Evolutionary conservation across 1,284 basidiomycete genomes (phyloP), one percentile per base, ranked within the genome.

Genomic region (Apiotrichum veenhuisii): DNA sequence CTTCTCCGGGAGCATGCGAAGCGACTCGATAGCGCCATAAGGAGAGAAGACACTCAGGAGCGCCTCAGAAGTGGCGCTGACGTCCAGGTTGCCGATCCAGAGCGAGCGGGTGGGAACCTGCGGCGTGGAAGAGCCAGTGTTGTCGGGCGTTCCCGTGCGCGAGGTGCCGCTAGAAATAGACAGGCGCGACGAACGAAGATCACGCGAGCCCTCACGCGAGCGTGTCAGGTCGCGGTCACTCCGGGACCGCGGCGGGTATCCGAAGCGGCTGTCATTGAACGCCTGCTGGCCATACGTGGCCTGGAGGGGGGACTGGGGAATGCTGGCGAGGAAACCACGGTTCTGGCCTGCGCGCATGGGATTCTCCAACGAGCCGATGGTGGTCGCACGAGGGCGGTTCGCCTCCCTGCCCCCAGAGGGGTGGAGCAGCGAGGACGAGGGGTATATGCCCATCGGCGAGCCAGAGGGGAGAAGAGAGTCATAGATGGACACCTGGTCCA

Each of bases 41-140:
- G 89, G 89, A 20, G 91, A 88, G 76, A 98, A 98, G 18, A 95
- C 90, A 63, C 88, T 87, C 60, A 96, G 89, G 53, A 98, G 85
- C 70, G 97, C 91, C 73, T 95, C 91, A 67, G 90, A 92, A 0
- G 92, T 92, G 50, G 94, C 90, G 50, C 87, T 87, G 60, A 88
- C 88, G 74, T 98, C 92, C 46, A 98, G 82, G 74, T 97, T 96
- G 47, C 95, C 95, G 69, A 98, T 95, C 94, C 95, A 98, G 43
- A 98, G 81, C 43, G 91, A 94, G 52, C 95, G 85, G 15, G 92
- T 95, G 23, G 96, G 95, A 45, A 91, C 88, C 77, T 96, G 91
- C 2, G 74, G 74, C 2, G 72, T 76, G 9, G 68, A 67, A 8
- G 64, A 61, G n/a, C 72, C 72, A 25, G 61, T 53, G 36, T 69